These are phyloP conservation scores for Ophiocordyceps unilateralis DNA, from an alignment of 2,329 filamentous ascomycete species.

Conservation along the genomic window DNA sequence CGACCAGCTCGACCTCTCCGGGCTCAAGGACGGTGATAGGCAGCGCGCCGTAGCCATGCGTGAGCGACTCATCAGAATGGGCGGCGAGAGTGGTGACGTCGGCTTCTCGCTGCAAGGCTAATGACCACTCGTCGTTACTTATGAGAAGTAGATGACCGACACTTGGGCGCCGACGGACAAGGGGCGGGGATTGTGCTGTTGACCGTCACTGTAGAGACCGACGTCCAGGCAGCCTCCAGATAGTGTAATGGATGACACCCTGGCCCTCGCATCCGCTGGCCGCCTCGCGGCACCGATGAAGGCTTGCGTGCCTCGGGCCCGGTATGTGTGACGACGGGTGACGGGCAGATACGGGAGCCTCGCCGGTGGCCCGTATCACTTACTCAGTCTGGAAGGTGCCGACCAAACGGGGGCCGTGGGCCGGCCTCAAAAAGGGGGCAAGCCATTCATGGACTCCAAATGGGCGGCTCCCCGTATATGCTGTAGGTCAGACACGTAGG, in stretches of 20 bases:
- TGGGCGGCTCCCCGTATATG: background rate
- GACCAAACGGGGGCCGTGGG: too few relatives aligned
- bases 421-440: background rate
- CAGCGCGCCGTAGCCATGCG: slow-evolving; percentile 46
- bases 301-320: background rate
- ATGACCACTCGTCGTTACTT: too few relatives aligned
- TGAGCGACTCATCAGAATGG: slow-evolving; percentile 42
- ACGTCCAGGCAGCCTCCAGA: too few relatives aligned
- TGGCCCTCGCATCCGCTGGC: too few relatives aligned
- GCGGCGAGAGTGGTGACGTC: slow-evolving; percentile 39
- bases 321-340: background rate
- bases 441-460: background rate
- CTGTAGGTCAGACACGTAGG: background rate
- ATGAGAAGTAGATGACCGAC: too few relatives aligned
- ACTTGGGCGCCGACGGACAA: too few relatives aligned
- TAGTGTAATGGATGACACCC: too few relatives aligned
- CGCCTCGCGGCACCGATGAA: too few relatives aligned
- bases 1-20: slow-evolving; percentile 35
- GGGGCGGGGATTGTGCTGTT: background rate
- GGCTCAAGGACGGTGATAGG: slow-evolving; percentile 23
- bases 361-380: background rate
- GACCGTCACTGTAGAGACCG: too few relatives aligned
- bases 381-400: background rate
- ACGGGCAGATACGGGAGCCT: background rate
- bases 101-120: slow-evolving; percentile 44